Evolutionary conservation across 371 early-diverging fungal genomes (phyloP).

Genomic region (Mortierella polycephala): DNA sequence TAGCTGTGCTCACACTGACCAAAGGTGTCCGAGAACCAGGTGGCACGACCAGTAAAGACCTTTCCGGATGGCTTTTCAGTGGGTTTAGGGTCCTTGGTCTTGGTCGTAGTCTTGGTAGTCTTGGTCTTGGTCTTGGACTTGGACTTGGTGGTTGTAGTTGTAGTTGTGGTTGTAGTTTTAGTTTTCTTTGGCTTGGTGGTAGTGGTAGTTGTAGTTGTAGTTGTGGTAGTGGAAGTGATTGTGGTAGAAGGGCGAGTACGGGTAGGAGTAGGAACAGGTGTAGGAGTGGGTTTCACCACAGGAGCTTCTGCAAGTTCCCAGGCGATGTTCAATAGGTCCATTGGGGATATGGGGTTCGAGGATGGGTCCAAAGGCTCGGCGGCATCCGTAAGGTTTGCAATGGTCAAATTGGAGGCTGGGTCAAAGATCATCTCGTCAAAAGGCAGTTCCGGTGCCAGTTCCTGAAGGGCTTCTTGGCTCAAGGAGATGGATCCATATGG

Average conservation of each 20-base stretch:
- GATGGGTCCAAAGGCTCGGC: slow-evolving; percentile 6
- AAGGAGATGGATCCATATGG: slow-evolving; percentile 37
- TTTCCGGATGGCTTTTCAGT: slow-evolving; percentile 7
- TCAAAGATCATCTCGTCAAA: slow-evolving; percentile 32
- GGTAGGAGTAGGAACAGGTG: neutral
- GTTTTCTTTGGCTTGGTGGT: neutral
- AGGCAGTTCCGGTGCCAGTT: slow-evolving; percentile 13
- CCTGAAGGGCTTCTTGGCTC: slow-evolving; percentile 8
- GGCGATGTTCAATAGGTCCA: slow-evolving; percentile 18
- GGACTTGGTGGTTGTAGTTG: slow-evolving; percentile 1
- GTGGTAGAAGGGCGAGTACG: slow-evolving; percentile 3
- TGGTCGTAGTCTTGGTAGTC: slow-evolving; percentile 5
- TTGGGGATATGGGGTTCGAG: slow-evolving; percentile 27
- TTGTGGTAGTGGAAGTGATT: slow-evolving; percentile 4
- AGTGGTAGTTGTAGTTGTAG: slow-evolving; percentile 16
- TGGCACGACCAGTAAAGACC: slow-evolving; percentile 28
- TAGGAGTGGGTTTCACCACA: neutral
- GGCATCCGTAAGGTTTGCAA: slow-evolving; percentile 24
- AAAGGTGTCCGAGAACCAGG: slow-evolving; percentile 51
- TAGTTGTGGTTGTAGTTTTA: slow-evolving; percentile 4
- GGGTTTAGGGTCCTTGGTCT: slow-evolving; percentile 6
- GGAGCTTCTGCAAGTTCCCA: slow-evolving; percentile 31
- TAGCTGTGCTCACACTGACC: slow-evolving; percentile 40
- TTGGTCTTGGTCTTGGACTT: slow-evolving; percentile 10
- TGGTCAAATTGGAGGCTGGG: slow-evolving; percentile 13